Conservation (phyloP, 2,329 filamentous ascomycete genomes). For the Colletotrichum horii region DNA sequence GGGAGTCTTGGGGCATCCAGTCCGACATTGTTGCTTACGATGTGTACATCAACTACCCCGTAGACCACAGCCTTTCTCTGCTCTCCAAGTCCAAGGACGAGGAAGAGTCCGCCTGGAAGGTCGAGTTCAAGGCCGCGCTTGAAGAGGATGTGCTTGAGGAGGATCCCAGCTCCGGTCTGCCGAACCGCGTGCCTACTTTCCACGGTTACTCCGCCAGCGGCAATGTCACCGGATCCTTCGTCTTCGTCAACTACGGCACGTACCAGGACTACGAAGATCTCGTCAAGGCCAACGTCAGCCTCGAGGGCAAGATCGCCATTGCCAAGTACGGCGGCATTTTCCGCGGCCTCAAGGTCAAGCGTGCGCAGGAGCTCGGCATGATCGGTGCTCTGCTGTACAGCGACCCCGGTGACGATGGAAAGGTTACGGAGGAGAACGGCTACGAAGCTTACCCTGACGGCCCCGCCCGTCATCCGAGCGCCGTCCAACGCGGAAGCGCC, state of each 20-base stretch:
- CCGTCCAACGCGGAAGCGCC: slow-evolving; percentile 87
- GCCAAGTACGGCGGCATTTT: slow-evolving; percentile 87
- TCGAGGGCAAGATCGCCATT: slow-evolving; percentile 86
- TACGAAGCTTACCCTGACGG: slow-evolving; percentile 82
- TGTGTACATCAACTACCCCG: slow-evolving; percentile 78
- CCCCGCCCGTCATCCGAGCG: slow-evolving; percentile 84
- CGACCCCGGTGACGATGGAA: slow-evolving; percentile 88
- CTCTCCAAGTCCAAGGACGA: slow-evolving; percentile 53
- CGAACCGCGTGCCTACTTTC: slow-evolving; percentile 83
- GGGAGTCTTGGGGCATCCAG: slow-evolving; percentile 74
- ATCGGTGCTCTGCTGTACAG: slow-evolving; percentile 84
- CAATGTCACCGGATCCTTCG: slow-evolving; percentile 86
- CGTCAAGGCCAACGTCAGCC: slow-evolving; percentile 71
- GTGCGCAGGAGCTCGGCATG: slow-evolving; percentile 89
- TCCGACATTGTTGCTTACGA: slow-evolving; percentile 73
- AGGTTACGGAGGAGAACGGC: slow-evolving; percentile 81
- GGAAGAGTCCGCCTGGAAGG: slow-evolving; percentile 49
- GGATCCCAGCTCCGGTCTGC: slow-evolving; percentile 77
- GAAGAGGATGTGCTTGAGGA: slow-evolving; percentile 85
- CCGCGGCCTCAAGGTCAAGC: slow-evolving; percentile 89
- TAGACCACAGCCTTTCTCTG: slow-evolving; percentile 72
- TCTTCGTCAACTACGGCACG: slow-evolving; percentile 92
- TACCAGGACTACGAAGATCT: slow-evolving; percentile 87
- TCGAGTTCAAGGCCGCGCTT: slow-evolving; percentile 80
- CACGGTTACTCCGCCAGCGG: slow-evolving; percentile 94